Percentiles rank a stretch among this genome's conserved stretches.
Evolutionary conservation across 208 protist genomes (phyloP).

Genomic region (Hexamita inflata): DNA sequence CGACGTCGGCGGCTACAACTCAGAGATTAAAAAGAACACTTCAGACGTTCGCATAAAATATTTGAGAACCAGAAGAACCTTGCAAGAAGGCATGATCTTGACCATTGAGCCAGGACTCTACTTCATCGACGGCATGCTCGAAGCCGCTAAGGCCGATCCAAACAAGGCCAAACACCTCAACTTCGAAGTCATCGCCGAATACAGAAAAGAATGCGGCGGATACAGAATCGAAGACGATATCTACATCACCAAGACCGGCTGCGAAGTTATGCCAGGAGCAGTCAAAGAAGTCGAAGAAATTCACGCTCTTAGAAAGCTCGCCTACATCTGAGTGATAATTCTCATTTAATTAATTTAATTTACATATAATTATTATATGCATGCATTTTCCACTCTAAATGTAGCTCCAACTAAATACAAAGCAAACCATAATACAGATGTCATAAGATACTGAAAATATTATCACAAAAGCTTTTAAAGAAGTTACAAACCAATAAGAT

Average conservation of each 20-base stretch:
- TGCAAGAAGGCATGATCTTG: constrained; percentile 72
- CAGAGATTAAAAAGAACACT: constrained; percentile 34
- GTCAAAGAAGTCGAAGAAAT: constrained; percentile 59
- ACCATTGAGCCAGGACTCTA: constrained; percentile 83
- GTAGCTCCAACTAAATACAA: no score
- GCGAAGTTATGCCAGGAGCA: constrained; percentile 49
- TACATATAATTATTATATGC: no score
- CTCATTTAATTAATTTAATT: no score
- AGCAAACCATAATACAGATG: no score
- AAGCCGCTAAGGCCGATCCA: constrained; percentile 57
- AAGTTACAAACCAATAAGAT: no score
- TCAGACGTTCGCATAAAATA: constrained; percentile 49
- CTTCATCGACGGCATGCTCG: constrained; percentile 56
- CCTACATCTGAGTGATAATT: neutral
- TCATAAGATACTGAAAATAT: no score
- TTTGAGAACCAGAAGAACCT: constrained; percentile 61
- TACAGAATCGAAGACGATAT: constrained; percentile 91
- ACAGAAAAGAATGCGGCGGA: constrained; percentile 47
- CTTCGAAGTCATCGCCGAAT: constrained; percentile 27
- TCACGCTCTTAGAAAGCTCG: constrained; percentile 36
- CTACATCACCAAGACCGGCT: constrained; percentile 67
- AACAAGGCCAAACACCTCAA: constrained; percentile 62
- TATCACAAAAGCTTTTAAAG: no score
- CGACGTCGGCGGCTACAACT: constrained; percentile 70
- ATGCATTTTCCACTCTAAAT: no score